Base-by-base conservation (phyloP, 345 rosid species). In the Orychophragmus violaceus region DNA sequence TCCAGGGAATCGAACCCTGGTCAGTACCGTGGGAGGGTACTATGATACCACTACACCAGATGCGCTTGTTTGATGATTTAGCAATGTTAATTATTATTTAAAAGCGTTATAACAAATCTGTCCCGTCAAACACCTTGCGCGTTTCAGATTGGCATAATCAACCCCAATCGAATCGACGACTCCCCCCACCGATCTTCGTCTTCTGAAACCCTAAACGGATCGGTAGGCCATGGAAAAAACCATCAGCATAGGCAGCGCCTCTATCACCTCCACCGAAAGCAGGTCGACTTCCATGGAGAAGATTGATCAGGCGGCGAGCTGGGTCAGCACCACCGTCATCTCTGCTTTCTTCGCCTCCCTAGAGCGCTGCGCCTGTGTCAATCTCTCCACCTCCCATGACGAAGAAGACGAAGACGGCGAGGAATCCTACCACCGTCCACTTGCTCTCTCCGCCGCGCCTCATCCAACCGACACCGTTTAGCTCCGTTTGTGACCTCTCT, bases 291-390 rank as follows among this genome's bases (percentile, higher is more conserved):
- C 79, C 13, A 53, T 75, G 52, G 83, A 79, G 58, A 81, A 76
- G 60, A 71, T 83, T 13, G 83, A 80, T 54, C 65, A 68, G 29
- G 79, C 81, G 19, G 87, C 90, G 5, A 69, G 37, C 70, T 84
- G 91, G 90, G 71, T 87, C 62, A 76, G 90, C 77, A 50, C 85
- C 69, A 62, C 84, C 59, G 85, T 90, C 5, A 66, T 76, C 70
- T 78, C 90, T 74, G 92, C 92, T 78, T 90, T 87, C 77, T 90
- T 90, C 78, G 70, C 85, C 19, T 90, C 95, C 25, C 84, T 87
- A 3, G 91, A 90, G 62, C 91, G 92, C 6, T 90, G 79, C 78
- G 79, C 97, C 57, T 87, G 97, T 74, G 95, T 90, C 80, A 87
- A 87, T 44, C 71, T 87, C 61, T 14, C 83, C 56, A 90, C 90